These are phyloP conservation scores for Coemansia sp. DNA, from an alignment of 192 early-diverging fungal genomes.

Conservation along the genomic window DNA sequence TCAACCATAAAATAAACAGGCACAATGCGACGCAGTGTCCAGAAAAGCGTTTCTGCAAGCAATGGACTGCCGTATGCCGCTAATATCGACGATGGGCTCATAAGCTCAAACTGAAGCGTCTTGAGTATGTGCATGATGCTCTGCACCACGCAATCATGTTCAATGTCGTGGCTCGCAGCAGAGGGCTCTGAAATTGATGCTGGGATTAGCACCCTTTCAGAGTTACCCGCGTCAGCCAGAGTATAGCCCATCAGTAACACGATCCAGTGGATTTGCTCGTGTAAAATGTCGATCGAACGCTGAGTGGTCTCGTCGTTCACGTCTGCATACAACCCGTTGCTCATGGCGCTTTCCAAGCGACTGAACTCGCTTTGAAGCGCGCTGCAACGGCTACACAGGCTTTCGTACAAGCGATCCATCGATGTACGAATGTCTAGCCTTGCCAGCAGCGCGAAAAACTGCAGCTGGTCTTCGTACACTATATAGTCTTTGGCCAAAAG, in stretches of 20 bases:
- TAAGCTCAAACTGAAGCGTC: slow-evolving; percentile 45
- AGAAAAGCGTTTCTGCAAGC: slow-evolving; percentile 49
- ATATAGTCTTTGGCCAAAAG: slow-evolving; percentile 50
- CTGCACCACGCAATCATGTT: slow-evolving; percentile 39
- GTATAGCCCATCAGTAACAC: slow-evolving; percentile 45
- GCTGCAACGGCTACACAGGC: slow-evolving; percentile 33
- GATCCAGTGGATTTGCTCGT: slow-evolving; percentile 53
- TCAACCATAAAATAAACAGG: slow-evolving; percentile 47
- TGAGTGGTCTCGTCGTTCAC: slow-evolving; percentile 13
- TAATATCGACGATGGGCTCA: slow-evolving; percentile 19
- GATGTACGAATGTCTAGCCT: slow-evolving; percentile 42
- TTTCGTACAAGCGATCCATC: slow-evolving; percentile 33
- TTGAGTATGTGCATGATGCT: slow-evolving; percentile 37
- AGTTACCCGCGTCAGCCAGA: slow-evolving; percentile 41
- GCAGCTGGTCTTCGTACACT: slow-evolving; percentile 54
- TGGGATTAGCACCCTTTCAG: slow-evolving; percentile 49
- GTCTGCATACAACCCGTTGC: neutral
- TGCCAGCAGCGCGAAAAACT: slow-evolving; percentile 46
- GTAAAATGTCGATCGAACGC: slow-evolving; percentile 39
- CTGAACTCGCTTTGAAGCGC: slow-evolving; percentile 38
- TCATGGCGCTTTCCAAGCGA: slow-evolving; percentile 10
- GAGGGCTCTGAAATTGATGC: slow-evolving; percentile 31
- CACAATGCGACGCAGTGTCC: slow-evolving; percentile 43
- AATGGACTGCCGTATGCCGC: slow-evolving; percentile 39
- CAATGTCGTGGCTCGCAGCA: slow-evolving; percentile 7